Percentiles rank a stretch among this genome's conserved stretches.
Conservation (phyloP, 805 yeast genomes). For the Cyberlindnera petersonii region DNA sequence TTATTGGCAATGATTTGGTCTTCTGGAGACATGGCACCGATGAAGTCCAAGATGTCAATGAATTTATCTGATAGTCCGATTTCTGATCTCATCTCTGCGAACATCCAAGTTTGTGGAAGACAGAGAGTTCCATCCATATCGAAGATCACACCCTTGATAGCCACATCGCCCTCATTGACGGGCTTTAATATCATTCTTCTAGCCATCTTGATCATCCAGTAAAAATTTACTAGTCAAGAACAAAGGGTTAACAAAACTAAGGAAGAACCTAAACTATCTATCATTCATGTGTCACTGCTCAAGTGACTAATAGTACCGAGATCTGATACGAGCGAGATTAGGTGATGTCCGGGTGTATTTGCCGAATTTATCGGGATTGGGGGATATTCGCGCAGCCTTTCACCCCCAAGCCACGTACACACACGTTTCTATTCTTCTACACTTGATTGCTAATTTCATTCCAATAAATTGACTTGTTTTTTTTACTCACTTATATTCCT, state of each 20-base stretch:
- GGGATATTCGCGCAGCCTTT: no score
- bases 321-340: no score
- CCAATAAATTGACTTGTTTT: no score
- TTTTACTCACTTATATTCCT: no score
- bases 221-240: no score
- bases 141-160: slow-evolving; percentile 53
- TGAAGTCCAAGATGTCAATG: slow-evolving; percentile 51
- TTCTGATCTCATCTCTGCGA: slow-evolving; percentile 56
- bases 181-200: slow-evolving; percentile 26
- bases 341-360: slow-evolving; percentile 1
- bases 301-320: neutral
- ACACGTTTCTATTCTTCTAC: no score
- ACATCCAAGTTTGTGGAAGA: slow-evolving; percentile 59
- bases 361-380: slow-evolving; percentile 4
- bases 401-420: no score
- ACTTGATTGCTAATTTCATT: no score
- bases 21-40: slow-evolving; percentile 39
- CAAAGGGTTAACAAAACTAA: no score
- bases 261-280: no score
- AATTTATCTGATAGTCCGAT: slow-evolving; percentile 42
- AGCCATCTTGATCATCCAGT: slow-evolving; percentile 1
- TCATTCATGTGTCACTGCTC: no score
- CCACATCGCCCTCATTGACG: slow-evolving; percentile 23
- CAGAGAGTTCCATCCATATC: slow-evolving; percentile 82
- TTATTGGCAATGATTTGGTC: slow-evolving; percentile 41